Base-by-base conservation (phyloP, 768 basidiomycete genomes). In the Cyclocybe cylindracea region DNA sequence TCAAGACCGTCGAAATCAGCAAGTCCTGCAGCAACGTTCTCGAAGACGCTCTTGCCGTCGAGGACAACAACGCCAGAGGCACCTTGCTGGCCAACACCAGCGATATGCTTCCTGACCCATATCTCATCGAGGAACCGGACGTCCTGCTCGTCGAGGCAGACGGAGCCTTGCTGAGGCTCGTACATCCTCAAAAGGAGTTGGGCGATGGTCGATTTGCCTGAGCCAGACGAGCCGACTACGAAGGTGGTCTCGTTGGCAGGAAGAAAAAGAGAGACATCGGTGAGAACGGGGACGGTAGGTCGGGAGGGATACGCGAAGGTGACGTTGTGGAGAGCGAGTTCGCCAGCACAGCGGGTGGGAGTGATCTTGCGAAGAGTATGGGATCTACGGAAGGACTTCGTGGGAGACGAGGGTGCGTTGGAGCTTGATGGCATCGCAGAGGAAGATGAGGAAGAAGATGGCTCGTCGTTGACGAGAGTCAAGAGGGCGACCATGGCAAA, bases 131-230 rank as follows among this genome's bases (percentile, higher is more conserved):
- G 78, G 64, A 82, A 87, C 10, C 76, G 69, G n/a, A 92, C 68
- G 34, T 87, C 84, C 59, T 91, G 86, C 55, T 95, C 88, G 67
- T 98, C 96, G 14, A 96, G 73, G 10, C 81, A 76, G 46, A 98
- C 79, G 2, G 75, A 75, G 1, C 91, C 93, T n/a, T 62, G 54
- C 14, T 75, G 73, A 1, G 87, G 80, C 4, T 75, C 68, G 71
- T 98, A 98, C 67, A 95, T 76, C 4, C 88, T 77, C 16, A 94
- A 85, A 1, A 98, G 73, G 2, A 98, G 78, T 1, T 89, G 79
- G 0, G 90, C 89, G 55, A 96, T 79, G 2, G 94, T 98, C 18
- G 91, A 93, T 73, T 98, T 98, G 35, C 96, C 94, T 2, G 85
- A 91, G 7, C 96, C 95, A 5, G 93, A 96, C 0, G 88, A 70